These are phyloP conservation scores for Debaryomyces coudertii DNA, from an alignment of 1,139 yeast species.

Conservation along the genomic window DNA sequence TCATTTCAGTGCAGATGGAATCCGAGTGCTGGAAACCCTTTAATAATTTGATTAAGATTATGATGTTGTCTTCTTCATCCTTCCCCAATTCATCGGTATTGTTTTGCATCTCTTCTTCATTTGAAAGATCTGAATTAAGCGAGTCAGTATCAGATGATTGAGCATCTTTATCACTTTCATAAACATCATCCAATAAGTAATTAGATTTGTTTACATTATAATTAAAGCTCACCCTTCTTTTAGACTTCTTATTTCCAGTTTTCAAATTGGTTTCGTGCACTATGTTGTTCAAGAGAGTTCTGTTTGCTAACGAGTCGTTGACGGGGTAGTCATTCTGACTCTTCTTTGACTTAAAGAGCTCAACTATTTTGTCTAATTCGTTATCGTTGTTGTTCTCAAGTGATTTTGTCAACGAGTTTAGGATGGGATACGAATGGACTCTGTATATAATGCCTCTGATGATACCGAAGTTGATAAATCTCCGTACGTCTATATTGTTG, in stretches of 20 bases:
- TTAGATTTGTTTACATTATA: slow-evolving; percentile 21
- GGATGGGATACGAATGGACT: slow-evolving; percentile 74
- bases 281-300: slow-evolving; percentile 26
- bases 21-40: slow-evolving; percentile 68
- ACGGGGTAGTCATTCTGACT: slow-evolving; percentile 7
- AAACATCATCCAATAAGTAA: slow-evolving; percentile 10
- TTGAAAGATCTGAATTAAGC: neutral
- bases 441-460: slow-evolving; percentile 81
- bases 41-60: slow-evolving; percentile 48
- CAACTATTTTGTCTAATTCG: slow-evolving; percentile 34
- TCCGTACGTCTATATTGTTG: slow-evolving; percentile 70
- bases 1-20: slow-evolving; percentile 70
- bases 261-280: slow-evolving; percentile 35
- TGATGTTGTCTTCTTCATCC: slow-evolving; percentile 22
- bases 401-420: slow-evolving; percentile 40
- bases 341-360: slow-evolving; percentile 21
- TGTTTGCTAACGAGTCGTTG: neutral
- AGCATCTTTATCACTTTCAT: slow-evolving; percentile 8
- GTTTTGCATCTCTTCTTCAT: neutral
- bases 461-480: slow-evolving; percentile 87
- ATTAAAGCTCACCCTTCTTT: slow-evolving; percentile 41
- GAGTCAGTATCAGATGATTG: slow-evolving; percentile 6
- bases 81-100: slow-evolving; percentile 14
- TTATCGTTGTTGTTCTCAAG: slow-evolving; percentile 35
- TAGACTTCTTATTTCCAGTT: slow-evolving; percentile 23